A percentile compares a stretch with the other conserved stretches of the same genome.
These are phyloP conservation scores for Phytopythium oedochilum DNA, from an alignment of 352 stramenopile genomes.

Conservation along the genomic window DNA sequence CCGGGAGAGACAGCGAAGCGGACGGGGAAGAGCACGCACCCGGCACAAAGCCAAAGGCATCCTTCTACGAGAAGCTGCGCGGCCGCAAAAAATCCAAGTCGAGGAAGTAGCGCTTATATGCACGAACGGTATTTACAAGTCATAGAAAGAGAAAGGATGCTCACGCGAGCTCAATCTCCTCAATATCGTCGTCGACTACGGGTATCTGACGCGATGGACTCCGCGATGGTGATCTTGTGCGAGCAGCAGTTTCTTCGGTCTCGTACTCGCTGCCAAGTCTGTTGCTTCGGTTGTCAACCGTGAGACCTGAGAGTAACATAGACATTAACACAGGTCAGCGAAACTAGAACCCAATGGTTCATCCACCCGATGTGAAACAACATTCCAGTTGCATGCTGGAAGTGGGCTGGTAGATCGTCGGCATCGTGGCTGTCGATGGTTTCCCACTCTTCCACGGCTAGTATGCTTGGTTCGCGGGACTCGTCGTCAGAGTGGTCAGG, in stretches of 20 bases:
- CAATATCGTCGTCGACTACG: slow-evolving; percentile 48
- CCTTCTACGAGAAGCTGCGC: slow-evolving; percentile 77
- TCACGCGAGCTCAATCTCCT: slow-evolving; percentile 22
- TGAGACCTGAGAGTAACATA: background rate
- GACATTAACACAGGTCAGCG: too few species aligned
- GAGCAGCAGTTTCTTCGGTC: background rate
- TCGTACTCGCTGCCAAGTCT: background rate
- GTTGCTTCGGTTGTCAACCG: background rate
- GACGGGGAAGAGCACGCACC: slow-evolving; percentile 16
- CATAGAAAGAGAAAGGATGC: background rate
- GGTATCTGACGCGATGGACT: background rate
- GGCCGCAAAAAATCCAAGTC: slow-evolving; percentile 48
- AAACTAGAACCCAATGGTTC: too few species aligned
- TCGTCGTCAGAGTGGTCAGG: background rate
- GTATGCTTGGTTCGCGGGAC: background rate
- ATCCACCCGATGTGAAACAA: too few species aligned
- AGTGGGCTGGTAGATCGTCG: background rate
- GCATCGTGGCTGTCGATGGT: background rate
- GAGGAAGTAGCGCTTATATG: slow-evolving; percentile 22
- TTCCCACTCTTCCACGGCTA: background rate
- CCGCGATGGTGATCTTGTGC: background rate
- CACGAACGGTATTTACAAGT: background rate
- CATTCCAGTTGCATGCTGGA: too few species aligned
- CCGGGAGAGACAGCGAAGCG: slow-evolving; percentile 9
- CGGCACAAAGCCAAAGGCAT: slow-evolving; percentile 31